Conservation (phyloP, 2,329 filamentous ascomycete species). For the Cladophialophora yegresii region DNA sequence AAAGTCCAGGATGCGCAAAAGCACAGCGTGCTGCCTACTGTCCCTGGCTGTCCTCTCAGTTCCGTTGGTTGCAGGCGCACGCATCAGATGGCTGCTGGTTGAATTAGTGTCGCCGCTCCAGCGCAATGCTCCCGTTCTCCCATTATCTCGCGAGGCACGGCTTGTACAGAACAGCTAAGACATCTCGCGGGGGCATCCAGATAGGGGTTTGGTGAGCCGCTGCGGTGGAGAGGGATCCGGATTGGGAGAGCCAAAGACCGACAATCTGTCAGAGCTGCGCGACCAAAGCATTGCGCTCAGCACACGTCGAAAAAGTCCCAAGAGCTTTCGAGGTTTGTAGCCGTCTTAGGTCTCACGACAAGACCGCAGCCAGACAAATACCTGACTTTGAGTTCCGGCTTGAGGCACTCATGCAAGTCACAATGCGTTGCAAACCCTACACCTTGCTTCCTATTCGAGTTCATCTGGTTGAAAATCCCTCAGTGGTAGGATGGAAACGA, state of each 20-base stretch:
- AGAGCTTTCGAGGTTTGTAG: background rate
- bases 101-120: background rate
- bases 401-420: constrained; percentile 6
- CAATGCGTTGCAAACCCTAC: constrained; percentile 7
- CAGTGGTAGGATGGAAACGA: background rate
- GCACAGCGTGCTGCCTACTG: background rate
- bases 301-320: background rate
- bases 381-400: background rate
- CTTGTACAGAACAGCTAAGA: background rate
- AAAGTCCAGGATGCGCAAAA: background rate
- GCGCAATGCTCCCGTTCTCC: background rate
- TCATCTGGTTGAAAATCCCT: constrained; percentile 11
- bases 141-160: background rate
- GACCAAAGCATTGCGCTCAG: background rate
- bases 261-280: background rate
- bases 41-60: background rate
- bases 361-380: constrained; percentile 7
- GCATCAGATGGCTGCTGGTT: background rate
- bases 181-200: too few relatives aligned
- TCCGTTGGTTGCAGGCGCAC: background rate
- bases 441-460: background rate
- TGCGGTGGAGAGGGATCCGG: background rate
- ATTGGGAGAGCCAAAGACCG: background rate
- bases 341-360: constrained; percentile 16
- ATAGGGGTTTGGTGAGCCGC: background rate